Percentiles rank a stretch among this genome's conserved stretches.
Conservation (phyloP, 768 basidiomycete genomes). For the Tephrocybe sp. region DNA sequence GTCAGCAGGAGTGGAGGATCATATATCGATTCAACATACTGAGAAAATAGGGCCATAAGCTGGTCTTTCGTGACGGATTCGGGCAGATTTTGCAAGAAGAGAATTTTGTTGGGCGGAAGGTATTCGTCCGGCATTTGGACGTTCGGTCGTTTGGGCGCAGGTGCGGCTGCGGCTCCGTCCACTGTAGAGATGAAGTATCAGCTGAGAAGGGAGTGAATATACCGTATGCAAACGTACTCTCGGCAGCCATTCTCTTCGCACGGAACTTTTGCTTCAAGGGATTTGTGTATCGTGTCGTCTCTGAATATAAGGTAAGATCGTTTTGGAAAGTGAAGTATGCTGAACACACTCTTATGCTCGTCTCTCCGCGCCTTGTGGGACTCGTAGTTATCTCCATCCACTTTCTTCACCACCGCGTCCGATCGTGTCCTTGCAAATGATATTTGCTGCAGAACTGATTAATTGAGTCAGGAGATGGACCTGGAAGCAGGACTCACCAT, state of each 20-base stretch:
- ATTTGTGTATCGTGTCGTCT: slow-evolving; percentile 82
- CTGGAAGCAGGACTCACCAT: slow-evolving; percentile 63
- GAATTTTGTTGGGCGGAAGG: slow-evolving; percentile 97
- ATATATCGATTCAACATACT: slow-evolving; percentile 43
- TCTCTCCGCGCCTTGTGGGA: slow-evolving; percentile 71
- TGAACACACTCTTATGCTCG: slow-evolving; percentile 79
- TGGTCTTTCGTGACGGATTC: slow-evolving; percentile 92
- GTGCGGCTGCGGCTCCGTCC: slow-evolving; percentile 65
- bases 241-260: slow-evolving; percentile 77
- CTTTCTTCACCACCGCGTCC: slow-evolving; percentile 82
- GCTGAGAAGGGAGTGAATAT: slow-evolving; percentile 1
- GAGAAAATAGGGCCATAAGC: slow-evolving; percentile 87
- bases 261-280: slow-evolving; percentile 86
- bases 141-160: slow-evolving; percentile 74
- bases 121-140: slow-evolving; percentile 99
- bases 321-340: neutral
- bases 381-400: slow-evolving; percentile 69
- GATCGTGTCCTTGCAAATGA: slow-evolving; percentile 88
- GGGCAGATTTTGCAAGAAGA: slow-evolving; percentile 96
- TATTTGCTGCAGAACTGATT: slow-evolving; percentile 69
- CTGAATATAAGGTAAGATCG: slow-evolving; percentile 35
- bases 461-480: neutral
- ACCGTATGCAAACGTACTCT: slow-evolving; percentile 49
- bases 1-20: neutral
- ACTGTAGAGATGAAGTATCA: slow-evolving; percentile 38